Evolutionary conservation across 495 filamentous ascomycete species (phyloP).

Genomic region (Durotheca rogersii): DNA sequence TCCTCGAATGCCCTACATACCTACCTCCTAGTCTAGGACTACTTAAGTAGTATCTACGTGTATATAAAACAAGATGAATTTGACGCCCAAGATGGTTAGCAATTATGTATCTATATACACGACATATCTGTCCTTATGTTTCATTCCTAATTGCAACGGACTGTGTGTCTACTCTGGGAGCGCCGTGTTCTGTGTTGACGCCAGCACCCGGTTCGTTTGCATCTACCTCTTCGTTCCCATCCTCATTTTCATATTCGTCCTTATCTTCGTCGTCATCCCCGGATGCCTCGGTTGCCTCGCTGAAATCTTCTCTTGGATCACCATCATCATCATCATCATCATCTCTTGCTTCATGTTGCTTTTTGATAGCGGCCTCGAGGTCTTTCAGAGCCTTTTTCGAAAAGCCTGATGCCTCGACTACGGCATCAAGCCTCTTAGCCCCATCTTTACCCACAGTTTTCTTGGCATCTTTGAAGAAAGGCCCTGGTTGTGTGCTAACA

Average conservation of each 20-base stretch:
- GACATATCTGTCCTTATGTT: too few relatives aligned
- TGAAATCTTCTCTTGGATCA: slow-evolving; percentile 44
- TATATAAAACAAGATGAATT: too few relatives aligned
- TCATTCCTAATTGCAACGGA: slow-evolving; percentile 18
- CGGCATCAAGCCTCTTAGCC: slow-evolving; percentile 73
- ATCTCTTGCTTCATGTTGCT: slow-evolving; percentile 46
- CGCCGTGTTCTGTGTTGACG: slow-evolving; percentile 1
- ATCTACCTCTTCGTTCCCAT: not conserved
- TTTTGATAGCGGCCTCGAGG: slow-evolving; percentile 83
- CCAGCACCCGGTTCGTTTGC: slow-evolving; percentile 12
- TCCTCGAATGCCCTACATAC: too few relatives aligned
- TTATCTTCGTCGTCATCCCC: slow-evolving; percentile 21
- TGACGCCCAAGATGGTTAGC: too few relatives aligned
- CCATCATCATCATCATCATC: slow-evolving; percentile 39
- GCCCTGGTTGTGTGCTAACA: slow-evolving; percentile 74
- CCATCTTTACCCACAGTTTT: slow-evolving; percentile 67
- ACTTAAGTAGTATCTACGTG: not conserved
- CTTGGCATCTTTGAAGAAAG: slow-evolving; percentile 79
- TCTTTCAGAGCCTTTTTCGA: slow-evolving; percentile 95
- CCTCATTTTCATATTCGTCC: slow-evolving; percentile 8
- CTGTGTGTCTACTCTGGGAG: slow-evolving; percentile 12
- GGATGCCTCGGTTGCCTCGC: slow-evolving; percentile 32
- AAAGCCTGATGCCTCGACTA: slow-evolving; percentile 91
- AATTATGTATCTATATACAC: too few relatives aligned
- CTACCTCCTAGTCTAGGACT: not conserved